Evolutionary conservation across 345 rosid genomes (phyloP).

Genomic region (Cochlearia excelsa): DNA sequence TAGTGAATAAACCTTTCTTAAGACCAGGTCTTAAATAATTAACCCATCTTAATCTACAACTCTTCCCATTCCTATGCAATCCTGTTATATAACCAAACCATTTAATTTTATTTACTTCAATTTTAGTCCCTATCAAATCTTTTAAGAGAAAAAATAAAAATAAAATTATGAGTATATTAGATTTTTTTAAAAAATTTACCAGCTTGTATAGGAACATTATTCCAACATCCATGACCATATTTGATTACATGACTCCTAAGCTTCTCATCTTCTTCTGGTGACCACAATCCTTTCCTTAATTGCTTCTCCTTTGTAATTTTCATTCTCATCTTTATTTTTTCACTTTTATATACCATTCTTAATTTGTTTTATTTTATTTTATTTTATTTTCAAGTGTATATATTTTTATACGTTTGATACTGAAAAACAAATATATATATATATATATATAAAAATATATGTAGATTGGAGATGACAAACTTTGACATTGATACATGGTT

Average conservation of each 20-base stretch:
- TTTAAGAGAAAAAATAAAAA: too few species aligned
- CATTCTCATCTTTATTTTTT: constrained; percentile 7
- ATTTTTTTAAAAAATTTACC: constrained; percentile 42
- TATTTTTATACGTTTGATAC: constrained; percentile 7
- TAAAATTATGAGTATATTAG: neutral
- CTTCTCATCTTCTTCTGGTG: constrained; percentile 91
- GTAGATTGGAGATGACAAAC: constrained; percentile 25
- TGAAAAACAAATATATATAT: constrained; percentile 16
- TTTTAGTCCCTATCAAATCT: neutral
- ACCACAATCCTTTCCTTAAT: constrained; percentile 93
- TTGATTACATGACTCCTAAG: constrained; percentile 59
- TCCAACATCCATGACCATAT: constrained; percentile 89
- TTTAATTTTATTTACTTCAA: neutral
- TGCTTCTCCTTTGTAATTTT: constrained; percentile 43
- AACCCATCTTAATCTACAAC: constrained; percentile 94
- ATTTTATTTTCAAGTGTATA: neutral
- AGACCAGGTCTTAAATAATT: constrained; percentile 91
- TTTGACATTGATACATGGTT: constrained; percentile 22
- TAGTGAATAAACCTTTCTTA: constrained; percentile 57
- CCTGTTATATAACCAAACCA: constrained; percentile 41
- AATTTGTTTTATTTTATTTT: neutral
- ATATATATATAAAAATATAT: constrained; percentile 7
- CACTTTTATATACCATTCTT: constrained; percentile 30
- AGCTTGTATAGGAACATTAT: constrained; percentile 72
- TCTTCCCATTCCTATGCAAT: constrained; percentile 83